Evolutionary conservation across 1,284 basidiomycete species (phyloP), one percentile per base, ranked within the genome.

Genomic region (Microbotryum intermedium): DNA sequence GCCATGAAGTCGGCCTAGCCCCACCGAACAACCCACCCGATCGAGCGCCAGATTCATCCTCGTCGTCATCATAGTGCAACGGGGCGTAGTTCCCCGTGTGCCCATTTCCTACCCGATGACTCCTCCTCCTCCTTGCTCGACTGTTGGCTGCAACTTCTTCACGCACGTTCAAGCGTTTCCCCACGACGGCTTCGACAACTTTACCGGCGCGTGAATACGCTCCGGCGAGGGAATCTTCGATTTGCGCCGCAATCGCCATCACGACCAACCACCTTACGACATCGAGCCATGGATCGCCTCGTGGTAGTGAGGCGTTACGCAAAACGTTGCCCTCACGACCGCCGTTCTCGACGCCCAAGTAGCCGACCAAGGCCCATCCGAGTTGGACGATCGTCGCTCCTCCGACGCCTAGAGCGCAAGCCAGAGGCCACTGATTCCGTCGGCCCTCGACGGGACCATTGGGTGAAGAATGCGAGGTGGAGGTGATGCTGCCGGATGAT

Each of bases 291-390:
- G 50, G 57, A 55, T 73, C 71, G 1, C 59, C 57, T 6, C 61
- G 57, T 0, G 69, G 70, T 6, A 73, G 59, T 23, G 53, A 26
- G 23, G 58, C 34, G 26, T 65, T 65, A 5, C 58, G 53, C 28
- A 73, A 62, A n/a, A 72, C 50, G 58, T 72, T 70, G 30, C 66
- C 65, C 20, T 51, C 55, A 28, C 61, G 49, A 25, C 60, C 60
- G 25, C 56, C 55, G 13, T 45, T 29, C 1, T 55, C 53, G 46
- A 73, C 50, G 9, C 62, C 67, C 45, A 71, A 52, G 23, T 71
- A 65, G 6, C 71, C 71, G 29, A 72, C 67, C 28, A 72, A 63
- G 6, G 68, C 71, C 65, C 69, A 72, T 7, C 64, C 66, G n/a
- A 72, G 50, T 48, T 67, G 64, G 30, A 72, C 45, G 29, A 69